Evolutionary conservation across 164 flowering plant species (phyloP).

Genomic region (Pachysandra terminalis): DNA sequence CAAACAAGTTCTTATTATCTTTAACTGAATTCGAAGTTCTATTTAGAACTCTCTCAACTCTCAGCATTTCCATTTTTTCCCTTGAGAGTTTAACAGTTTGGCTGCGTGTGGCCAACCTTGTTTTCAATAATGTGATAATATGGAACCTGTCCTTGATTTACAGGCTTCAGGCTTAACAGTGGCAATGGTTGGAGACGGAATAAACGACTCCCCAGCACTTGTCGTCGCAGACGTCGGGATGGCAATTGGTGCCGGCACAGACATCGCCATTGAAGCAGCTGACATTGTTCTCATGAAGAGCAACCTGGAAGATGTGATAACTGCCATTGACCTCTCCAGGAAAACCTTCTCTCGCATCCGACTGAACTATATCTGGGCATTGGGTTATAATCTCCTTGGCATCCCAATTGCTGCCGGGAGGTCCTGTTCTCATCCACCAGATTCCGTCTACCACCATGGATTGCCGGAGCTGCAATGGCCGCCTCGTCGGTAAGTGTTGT

Average conservation of each 20-base stretch:
- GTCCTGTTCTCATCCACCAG: constrained; percentile 38
- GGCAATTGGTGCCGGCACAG: constrained; percentile 57
- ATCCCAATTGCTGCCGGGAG: constrained; percentile 54
- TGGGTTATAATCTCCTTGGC: constrained; percentile 40
- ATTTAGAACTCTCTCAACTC: too few relatives aligned
- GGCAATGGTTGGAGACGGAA: constrained; percentile 56
- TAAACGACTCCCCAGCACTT: constrained; percentile 52
- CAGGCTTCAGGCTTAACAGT: too few relatives aligned
- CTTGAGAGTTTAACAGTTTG: too few relatives aligned
- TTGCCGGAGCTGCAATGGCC: constrained; percentile 61
- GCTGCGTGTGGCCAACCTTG: too few relatives aligned
- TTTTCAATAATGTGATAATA: too few relatives aligned
- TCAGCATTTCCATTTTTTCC: too few relatives aligned
- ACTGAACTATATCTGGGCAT: constrained; percentile 45
- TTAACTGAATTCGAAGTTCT: too few relatives aligned
- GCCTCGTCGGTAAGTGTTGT: constrained; percentile 61
- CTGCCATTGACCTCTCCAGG: constrained; percentile 55
- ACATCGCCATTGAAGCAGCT: constrained; percentile 52
- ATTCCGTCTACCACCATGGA: constrained; percentile 54
- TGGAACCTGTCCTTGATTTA: too few relatives aligned
- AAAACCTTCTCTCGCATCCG: constrained; percentile 42
- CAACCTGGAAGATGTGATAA: constrained; percentile 55
- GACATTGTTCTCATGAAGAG: constrained; percentile 52
- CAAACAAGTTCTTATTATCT: too few relatives aligned
- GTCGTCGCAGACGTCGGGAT: constrained; percentile 52